A percentile compares a stretch with the other conserved stretches of the same genome.
Conservation (phyloP, 768 basidiomycete genomes). For the Russula sp. region DNA sequence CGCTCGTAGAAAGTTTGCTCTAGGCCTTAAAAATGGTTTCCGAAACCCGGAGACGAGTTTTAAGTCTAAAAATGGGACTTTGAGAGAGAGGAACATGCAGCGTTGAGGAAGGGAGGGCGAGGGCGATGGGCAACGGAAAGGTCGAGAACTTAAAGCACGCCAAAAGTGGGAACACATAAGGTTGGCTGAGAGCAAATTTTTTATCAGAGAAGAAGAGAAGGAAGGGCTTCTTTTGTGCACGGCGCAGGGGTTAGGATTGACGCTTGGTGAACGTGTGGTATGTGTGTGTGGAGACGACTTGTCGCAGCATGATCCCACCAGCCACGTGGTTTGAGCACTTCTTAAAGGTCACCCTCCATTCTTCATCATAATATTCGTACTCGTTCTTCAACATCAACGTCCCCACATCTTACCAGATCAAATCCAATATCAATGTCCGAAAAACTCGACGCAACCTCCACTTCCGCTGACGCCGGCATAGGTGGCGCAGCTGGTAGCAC, state of each 20-base stretch:
- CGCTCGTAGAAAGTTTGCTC: background rate
- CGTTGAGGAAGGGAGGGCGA: background rate
- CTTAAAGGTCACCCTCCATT: background rate
- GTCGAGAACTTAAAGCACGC: background rate
- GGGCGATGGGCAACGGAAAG: background rate
- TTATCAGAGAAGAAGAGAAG: background rate
- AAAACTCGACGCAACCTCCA: conserved; percentile 53
- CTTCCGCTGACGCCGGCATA: conserved; percentile 49
- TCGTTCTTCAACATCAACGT: background rate
- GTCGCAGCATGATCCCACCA: background rate
- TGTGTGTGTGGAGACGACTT: background rate
- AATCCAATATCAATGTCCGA: conserved; percentile 28
- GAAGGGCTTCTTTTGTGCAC: background rate
- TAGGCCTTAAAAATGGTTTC: background rate
- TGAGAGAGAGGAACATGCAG: background rate
- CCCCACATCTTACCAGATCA: conserved; percentile 8
- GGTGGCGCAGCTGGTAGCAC: conserved; percentile 28
- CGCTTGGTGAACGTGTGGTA: background rate
- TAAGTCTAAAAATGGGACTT: background rate
- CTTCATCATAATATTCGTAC: background rate
- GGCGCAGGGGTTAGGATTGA: background rate
- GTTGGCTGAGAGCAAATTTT: conserved; percentile 2
- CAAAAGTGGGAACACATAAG: background rate
- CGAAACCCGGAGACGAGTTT: background rate
- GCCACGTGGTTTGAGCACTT: conserved; percentile 8